phyloP scores from a whole-genome alignment of 108 stramenopile genomes.

The Discostella stelligeroides region DNA sequence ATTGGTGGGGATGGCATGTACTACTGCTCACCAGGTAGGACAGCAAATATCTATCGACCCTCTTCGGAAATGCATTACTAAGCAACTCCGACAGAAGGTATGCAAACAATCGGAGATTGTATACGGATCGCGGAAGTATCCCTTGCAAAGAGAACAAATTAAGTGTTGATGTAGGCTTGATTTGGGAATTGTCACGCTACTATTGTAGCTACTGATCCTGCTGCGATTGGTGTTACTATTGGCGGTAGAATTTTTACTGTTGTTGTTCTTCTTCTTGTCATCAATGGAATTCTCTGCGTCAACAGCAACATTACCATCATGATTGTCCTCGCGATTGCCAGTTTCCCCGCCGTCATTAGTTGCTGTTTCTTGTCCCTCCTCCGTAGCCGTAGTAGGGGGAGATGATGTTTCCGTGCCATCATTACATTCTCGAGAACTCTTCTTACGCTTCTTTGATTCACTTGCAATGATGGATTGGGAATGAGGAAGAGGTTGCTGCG shows the following conservation, averaged over 20 bases:
- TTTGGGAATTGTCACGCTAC: constrained; percentile 44
- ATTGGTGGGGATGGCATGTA: too few relatives aligned
- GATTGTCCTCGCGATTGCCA: too few relatives aligned
- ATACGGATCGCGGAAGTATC: constrained; percentile 68
- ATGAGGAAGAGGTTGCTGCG: background rate
- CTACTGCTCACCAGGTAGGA: constrained; percentile 43
- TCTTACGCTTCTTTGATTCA: constrained; percentile 1
- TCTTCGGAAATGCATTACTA: constrained; percentile 43
- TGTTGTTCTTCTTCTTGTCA: background rate
- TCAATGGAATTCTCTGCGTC: too few relatives aligned
- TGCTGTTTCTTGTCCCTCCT: background rate
- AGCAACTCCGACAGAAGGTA: constrained; percentile 71
- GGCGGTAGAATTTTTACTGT: background rate
- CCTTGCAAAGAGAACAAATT: constrained; percentile 60
- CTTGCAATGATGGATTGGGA: background rate
- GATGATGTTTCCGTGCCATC: too few relatives aligned
- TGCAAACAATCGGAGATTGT: constrained; percentile 74
- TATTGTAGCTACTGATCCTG: background rate
- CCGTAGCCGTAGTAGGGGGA: too few relatives aligned
- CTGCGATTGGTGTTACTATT: background rate
- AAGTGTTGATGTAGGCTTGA: constrained; percentile 45
- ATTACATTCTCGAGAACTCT: background rate
- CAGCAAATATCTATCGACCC: constrained; percentile 33
- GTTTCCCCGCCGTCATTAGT: background rate
- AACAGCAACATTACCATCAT: too few relatives aligned